These are phyloP conservation scores for Thelonectria olida DNA, from an alignment of 2,329 filamentous ascomycete species.

Conservation along the genomic window DNA sequence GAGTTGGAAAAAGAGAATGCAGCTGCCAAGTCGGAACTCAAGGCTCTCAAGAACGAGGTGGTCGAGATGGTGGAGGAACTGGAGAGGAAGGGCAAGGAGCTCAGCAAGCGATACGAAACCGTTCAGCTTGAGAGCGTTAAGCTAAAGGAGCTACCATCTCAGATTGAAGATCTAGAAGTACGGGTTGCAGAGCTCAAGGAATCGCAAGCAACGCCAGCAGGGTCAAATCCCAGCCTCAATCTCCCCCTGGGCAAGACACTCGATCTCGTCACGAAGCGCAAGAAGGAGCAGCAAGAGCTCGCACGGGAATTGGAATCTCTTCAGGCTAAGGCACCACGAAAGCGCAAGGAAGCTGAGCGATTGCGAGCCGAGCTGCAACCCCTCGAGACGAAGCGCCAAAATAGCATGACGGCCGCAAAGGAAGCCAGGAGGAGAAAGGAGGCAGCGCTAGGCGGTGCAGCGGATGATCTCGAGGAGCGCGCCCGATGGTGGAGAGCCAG, in stretches of 20 bases:
- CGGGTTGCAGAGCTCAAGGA: slow-evolving; percentile 57
- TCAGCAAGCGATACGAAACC: slow-evolving; percentile 64
- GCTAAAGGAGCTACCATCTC: slow-evolving; percentile 61
- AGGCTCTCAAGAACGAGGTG: slow-evolving; percentile 83
- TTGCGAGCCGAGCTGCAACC: slow-evolving; percentile 74
- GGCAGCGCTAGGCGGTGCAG: slow-evolving; percentile 69
- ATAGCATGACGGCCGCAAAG: slow-evolving; percentile 71
- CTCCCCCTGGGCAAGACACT: slow-evolving; percentile 67
- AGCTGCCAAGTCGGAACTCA: slow-evolving; percentile 77
- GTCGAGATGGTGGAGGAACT: slow-evolving; percentile 76
- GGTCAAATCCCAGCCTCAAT: slow-evolving; percentile 56
- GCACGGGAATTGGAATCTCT: slow-evolving; percentile 72
- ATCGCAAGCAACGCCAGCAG: slow-evolving; percentile 45
- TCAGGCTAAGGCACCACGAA: slow-evolving; percentile 69
- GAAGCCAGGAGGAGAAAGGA: slow-evolving; percentile 77
- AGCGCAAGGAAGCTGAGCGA: slow-evolving; percentile 72
- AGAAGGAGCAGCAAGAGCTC: slow-evolving; percentile 62
- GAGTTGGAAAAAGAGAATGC: slow-evolving; percentile 76
- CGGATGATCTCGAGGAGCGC: slow-evolving; percentile 79
- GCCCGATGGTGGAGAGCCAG: slow-evolving; percentile 79
- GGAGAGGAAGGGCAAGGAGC: slow-evolving; percentile 68
- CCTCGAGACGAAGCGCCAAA: slow-evolving; percentile 73
- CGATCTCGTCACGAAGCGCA: slow-evolving; percentile 60
- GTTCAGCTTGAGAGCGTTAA: slow-evolving; percentile 58
- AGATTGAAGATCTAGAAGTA: slow-evolving; percentile 58